Base-by-base conservation (phyloP, 83 land plant genomes). In the Picea abies region DNA sequence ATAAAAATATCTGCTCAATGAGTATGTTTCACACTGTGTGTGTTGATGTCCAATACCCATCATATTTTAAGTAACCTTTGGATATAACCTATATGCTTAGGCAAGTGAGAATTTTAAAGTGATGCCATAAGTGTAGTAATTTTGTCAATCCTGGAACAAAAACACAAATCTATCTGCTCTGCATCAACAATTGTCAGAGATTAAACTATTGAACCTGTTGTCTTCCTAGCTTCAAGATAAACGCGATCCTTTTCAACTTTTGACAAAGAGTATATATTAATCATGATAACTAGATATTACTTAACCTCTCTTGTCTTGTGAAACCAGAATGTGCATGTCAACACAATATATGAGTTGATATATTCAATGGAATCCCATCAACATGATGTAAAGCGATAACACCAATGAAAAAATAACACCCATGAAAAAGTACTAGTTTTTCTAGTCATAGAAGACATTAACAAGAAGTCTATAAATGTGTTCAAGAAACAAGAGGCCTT, bases 131-230 rank as follows among this genome's bases (percentile, higher is more conserved):
- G 99, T 78, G 95, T 96, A 20, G 90, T 94, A 11, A 98, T 93
- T 85, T 98, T 98, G 65, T 93, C 94, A 77, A 96, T 88, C 99
- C 99, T 85, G 81, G 95, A 97, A 84, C 99, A 95, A 83, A 97
- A 97, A 14, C 98, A 90, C 11, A 97, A 81, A 86, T 97, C 98
- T 75, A 95, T 92, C 82, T 97, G 98, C 58, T 97, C 99, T 63
- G 96, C 99, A 90, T 95, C 96, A 83, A 95, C 94, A 29, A 0
- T 29, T 29, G 29, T 29, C 0, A 29, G 29, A 29, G 29, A 29
- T 29, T 29, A 29, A 29, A 29, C 29, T 29, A 29, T 1, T 29
- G 29, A 29, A 29, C 29, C 29, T 29, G 29, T 41, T 15, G 97
- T 94, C 79, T 89, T 91, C 60, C 98, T 82, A n/a, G 63, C 83